These are phyloP conservation scores for Coniochaeta ligniaria DNA, from an alignment of 2,329 filamentous ascomycete species.

Conservation along the genomic window DNA sequence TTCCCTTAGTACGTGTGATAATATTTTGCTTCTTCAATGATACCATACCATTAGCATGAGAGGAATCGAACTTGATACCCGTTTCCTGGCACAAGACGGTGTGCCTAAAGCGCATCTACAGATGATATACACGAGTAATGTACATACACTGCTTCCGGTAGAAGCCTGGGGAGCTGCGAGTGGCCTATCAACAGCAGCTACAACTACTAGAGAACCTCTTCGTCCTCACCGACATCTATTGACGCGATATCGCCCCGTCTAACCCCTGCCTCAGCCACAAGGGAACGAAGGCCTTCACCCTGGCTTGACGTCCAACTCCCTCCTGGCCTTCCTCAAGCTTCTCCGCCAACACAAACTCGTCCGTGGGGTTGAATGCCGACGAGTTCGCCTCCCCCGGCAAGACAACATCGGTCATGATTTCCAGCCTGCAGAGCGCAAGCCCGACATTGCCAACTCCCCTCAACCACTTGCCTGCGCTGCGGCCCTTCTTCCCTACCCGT, in stretches of 20 bases:
- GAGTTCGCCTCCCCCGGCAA: constrained; percentile 62
- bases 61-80: not conserved
- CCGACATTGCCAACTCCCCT: constrained; percentile 77
- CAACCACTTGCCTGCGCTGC: constrained; percentile 76
- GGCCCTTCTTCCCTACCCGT: constrained; percentile 47
- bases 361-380: constrained; percentile 52
- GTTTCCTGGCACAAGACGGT: not conserved
- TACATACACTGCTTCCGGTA: constrained; percentile 5
- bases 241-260: constrained; percentile 3
- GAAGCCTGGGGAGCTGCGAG: constrained; percentile 8
- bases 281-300: constrained; percentile 56
- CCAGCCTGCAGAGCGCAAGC: constrained; percentile 76
- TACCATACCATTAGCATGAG: not conserved
- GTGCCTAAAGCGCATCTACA: not conserved
- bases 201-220: too few species aligned
- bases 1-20: not conserved
- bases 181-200: not conserved
- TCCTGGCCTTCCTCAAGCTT: constrained; percentile 8
- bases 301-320: constrained; percentile 36
- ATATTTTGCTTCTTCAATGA: not conserved
- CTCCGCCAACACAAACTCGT: constrained; percentile 50
- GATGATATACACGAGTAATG: constrained; percentile 7
- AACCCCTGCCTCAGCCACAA: constrained; percentile 56
- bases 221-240: not conserved
- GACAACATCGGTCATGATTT: constrained; percentile 79